A percentile compares a stretch with the other conserved stretches of the same genome.
These are phyloP conservation scores for Microbotryum silenes-acaulis DNA, from an alignment of 1,284 basidiomycete species.

Conservation along the genomic window DNA sequence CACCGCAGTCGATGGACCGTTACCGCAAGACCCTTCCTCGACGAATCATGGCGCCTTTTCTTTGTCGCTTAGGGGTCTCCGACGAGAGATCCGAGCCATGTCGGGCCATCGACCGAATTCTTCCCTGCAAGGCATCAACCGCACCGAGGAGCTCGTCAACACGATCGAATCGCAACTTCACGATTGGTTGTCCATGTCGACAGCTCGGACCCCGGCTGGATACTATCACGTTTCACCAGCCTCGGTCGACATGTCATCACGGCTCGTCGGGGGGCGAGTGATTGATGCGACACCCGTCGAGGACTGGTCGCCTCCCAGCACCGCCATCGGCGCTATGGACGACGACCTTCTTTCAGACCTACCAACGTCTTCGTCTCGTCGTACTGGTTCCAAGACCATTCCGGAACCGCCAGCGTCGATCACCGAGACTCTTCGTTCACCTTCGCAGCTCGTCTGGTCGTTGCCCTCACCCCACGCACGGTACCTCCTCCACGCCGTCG, in stretches of 20 bases:
- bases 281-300: conserved; percentile 23
- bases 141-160: conserved; percentile 18
- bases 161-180: conserved; percentile 14
- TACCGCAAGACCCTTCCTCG: not conserved
- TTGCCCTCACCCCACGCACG: conserved; percentile 22
- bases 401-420: conserved; percentile 6
- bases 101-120: not conserved
- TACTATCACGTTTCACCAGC: too few species aligned
- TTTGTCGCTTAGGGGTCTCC: conserved; percentile 18
- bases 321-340: too few species aligned
- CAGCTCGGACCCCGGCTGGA: too few species aligned
- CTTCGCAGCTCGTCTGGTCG: conserved; percentile 24
- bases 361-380: not conserved
- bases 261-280: not conserved
- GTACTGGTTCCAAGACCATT: too few species aligned
- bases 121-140: conserved; percentile 1
- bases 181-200: too few species aligned
- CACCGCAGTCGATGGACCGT: not conserved
- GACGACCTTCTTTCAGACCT: conserved; percentile 1
- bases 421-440: conserved; percentile 22
- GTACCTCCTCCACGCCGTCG: conserved; percentile 23
- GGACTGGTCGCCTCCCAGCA: not conserved
- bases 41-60: conserved; percentile 14
- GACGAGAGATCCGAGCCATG: conserved; percentile 10
- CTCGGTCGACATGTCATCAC: too few species aligned